Base-by-base conservation (phyloP, 129 eudicot species). In the Lactuca sativa region DNA sequence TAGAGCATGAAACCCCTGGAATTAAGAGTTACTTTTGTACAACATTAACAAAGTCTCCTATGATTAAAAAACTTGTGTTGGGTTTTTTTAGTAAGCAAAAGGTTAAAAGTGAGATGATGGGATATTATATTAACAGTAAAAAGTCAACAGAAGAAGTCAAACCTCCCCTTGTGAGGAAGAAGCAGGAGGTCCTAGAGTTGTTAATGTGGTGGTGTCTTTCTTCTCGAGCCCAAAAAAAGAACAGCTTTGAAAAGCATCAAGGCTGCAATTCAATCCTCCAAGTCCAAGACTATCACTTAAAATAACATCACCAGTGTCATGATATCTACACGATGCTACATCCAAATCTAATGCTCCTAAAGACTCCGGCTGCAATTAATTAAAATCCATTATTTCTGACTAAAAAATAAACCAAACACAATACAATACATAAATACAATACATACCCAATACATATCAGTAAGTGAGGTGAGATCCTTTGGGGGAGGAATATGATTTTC, bases 321-420 rank as follows among this genome's bases (percentile, higher is more conserved):
- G 49, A 77, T 86, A 90, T 89, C 86, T 89, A 84, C 90, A 82
- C 3, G 95, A 66, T 53, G 90, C 80, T 62, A 71, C 66, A 54
- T 90, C 96, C 85, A 90, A 81, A 71, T 84, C 96, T 83, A 90
- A 78, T 14, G 90, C 88, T 59, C 93, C 95, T 81, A 86, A 77
- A 11, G 91, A 90, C 64, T 90, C 96, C 25, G 95, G 84, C 95
- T 90, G 91, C 75, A 67, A 66, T 15, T 15, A 62, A 17, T 17
- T 17, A 40, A 54, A 69, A 7, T 32, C 33, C 34, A 6, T 25
- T 25, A 67, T 53, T 67, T 11, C 56, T 18, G 31, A 65, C 56
- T 16, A 6, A 38, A 12, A 61, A 6, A 17, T 2, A 18, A 14
- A n/a, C n/a, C 15, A 7, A 21, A 18, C 56, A n/a, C n/a, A n/a